These are phyloP conservation scores for Wickerhamiella nectarea DNA, from an alignment of 805 yeast genomes.

Conservation along the genomic window DNA sequence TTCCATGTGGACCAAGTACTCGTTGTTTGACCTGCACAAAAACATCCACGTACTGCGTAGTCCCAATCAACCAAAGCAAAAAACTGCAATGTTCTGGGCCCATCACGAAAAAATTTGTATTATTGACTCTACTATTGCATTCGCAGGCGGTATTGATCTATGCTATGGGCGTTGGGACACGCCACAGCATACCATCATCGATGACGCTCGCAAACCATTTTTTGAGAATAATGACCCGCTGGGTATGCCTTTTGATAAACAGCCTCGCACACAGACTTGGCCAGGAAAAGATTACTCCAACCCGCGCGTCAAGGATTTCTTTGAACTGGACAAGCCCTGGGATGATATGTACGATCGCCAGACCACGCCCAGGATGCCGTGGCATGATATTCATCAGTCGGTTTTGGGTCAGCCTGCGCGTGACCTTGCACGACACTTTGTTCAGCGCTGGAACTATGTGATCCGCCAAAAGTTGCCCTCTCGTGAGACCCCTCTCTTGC, in stretches of 20 bases:
- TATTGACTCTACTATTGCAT: constrained; percentile 76
- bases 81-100: constrained; percentile 95
- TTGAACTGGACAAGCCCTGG: constrained; percentile 66
- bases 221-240: constrained; percentile 17
- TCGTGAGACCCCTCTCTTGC: constrained; percentile 75
- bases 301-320: constrained; percentile 84
- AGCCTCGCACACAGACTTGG: constrained; percentile 45
- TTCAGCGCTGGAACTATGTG: constrained; percentile 93
- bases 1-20: constrained; percentile 87
- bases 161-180: constrained; percentile 96
- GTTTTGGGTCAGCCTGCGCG: constrained; percentile 89
- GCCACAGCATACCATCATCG: constrained; percentile 82
- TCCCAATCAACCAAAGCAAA: constrained; percentile 77
- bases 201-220: constrained; percentile 41
- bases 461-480: constrained; percentile 90
- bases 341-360: constrained; percentile 84
- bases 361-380: constrained; percentile 86
- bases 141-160: constrained; percentile 88
- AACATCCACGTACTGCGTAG: constrained; percentile 86
- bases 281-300: constrained; percentile 98
- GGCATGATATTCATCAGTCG: constrained; percentile 98
- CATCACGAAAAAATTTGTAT: constrained; percentile 91
- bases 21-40: constrained; percentile 68
- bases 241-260: constrained; percentile 7
- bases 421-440: constrained; percentile 85